phyloP scores from a whole-genome alignment of 2,329 filamentous ascomycete genomes.

The Hypoxylon sp. region DNA sequence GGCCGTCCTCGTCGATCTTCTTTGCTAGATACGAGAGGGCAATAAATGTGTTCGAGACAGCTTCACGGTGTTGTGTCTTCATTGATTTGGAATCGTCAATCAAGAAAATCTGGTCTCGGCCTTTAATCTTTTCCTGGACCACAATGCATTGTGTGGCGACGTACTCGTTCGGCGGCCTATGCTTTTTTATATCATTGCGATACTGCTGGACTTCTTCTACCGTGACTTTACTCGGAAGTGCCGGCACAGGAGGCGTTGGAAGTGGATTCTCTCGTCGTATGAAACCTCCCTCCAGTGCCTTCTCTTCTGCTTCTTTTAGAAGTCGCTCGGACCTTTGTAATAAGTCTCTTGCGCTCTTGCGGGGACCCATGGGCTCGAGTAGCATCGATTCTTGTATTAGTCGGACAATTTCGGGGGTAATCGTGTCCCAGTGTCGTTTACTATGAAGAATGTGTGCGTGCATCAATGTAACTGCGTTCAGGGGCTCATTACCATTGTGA shows the following conservation, averaged over 20 bases:
- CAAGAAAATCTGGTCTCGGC: constrained; percentile 24
- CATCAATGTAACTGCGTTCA: constrained; percentile 17
- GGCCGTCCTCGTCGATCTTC: constrained; percentile 10
- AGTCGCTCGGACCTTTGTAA: constrained; percentile 3
- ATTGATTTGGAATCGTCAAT: constrained; percentile 27
- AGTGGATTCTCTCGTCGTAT: neutral
- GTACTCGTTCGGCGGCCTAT: constrained; percentile 15
- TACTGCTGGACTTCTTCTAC: constrained; percentile 17
- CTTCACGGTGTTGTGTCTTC: constrained; percentile 12
- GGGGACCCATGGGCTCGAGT: constrained; percentile 10
- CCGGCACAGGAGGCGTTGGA: neutral
- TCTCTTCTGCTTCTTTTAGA: constrained; percentile 8
- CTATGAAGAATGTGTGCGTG: constrained; percentile 12
- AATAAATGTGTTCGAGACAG: constrained; percentile 22
- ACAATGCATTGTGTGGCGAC: neutral
- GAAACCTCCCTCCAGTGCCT: neutral
- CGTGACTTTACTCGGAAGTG: constrained; percentile 7
- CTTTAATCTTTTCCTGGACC: constrained; percentile 10
- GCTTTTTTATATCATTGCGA: constrained; percentile 8
- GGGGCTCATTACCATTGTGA: constrained; percentile 17
- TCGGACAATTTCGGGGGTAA: constrained; percentile 10
- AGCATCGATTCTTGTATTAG: constrained; percentile 11
- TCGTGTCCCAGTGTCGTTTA: constrained; percentile 15
- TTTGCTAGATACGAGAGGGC: constrained; percentile 23
- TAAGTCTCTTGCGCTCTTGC: constrained; percentile 13